These are phyloP conservation scores for Hibiscus syriacus DNA, from an alignment of 345 rosid genomes.

Conservation along the genomic window DNA sequence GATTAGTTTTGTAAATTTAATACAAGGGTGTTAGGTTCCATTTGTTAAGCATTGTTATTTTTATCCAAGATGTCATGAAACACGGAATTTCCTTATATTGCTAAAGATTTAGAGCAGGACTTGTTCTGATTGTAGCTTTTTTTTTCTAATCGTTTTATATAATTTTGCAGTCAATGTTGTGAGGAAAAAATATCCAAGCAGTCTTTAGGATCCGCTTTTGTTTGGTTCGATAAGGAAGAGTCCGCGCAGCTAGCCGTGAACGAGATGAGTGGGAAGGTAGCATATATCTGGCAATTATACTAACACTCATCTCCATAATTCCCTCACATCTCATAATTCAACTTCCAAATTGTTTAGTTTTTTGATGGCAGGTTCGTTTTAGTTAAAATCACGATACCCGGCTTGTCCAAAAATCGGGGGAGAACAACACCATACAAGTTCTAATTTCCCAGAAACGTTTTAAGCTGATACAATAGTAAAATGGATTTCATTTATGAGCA, in stretches of 20 bases:
- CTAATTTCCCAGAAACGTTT: not conserved
- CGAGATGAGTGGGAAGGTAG: conserved; percentile 56
- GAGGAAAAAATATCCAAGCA: conserved; percentile 24
- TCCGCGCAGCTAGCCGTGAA: conserved; percentile 40
- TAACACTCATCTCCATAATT: not conserved
- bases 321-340: not conserved
- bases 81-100: not conserved
- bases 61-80: not conserved
- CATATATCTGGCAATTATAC: not conserved
- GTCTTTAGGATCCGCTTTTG: conserved; percentile 48
- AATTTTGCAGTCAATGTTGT: conserved; percentile 36
- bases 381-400: conserved; percentile 41
- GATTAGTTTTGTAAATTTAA: not conserved
- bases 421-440: conserved; percentile 18
- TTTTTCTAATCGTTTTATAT: not conserved
- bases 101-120: not conserved
- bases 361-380: conserved; percentile 51
- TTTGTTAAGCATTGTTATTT: not conserved
- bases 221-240: conserved; percentile 38
- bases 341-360: conserved; percentile 26
- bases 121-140: not conserved
- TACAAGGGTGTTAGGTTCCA: not conserved
- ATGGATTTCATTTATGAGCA: not conserved
- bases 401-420: conserved; percentile 17
- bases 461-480: not conserved